phyloP scores from a whole-genome alignment of 345 rosid genomes.

The Trapa bicornis region DNA sequence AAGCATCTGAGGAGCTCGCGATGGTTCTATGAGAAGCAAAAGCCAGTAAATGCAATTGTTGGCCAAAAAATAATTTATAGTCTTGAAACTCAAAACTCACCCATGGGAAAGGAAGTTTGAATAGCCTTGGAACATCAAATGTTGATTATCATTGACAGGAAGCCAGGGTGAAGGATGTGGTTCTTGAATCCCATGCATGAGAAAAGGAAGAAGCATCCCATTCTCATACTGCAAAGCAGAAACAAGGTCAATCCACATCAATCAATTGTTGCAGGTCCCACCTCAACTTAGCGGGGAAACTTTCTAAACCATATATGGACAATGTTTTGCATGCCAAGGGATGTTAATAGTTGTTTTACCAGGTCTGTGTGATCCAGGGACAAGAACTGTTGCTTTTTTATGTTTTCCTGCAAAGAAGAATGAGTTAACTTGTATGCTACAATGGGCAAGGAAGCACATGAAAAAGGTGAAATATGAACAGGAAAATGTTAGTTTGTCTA shows the following conservation, averaged over 20 bases:
- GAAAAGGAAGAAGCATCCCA: conserved; percentile 42
- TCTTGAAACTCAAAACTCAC: conserved; percentile 19
- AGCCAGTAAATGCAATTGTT: neutral
- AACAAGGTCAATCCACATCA: neutral
- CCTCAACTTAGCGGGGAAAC: neutral
- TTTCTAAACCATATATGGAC: neutral
- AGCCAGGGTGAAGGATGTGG: conserved; percentile 54
- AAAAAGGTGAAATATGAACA: neutral
- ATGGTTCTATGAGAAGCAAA: conserved; percentile 28
- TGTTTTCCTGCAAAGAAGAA: conserved; percentile 42
- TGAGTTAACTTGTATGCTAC: neutral
- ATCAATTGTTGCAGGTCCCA: neutral
- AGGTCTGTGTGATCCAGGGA: conserved; percentile 46
- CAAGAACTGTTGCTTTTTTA: conserved; percentile 42
- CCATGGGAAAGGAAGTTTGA: conserved; percentile 40
- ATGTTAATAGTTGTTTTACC: conserved; percentile 23
- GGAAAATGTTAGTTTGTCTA: neutral
- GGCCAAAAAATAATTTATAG: neutral
- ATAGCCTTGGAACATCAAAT: conserved; percentile 39
- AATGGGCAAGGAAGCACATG: too few species aligned
- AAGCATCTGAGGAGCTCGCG: conserved; percentile 33
- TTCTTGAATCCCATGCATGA: conserved; percentile 52
- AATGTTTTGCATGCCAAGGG: conserved; percentile 2
- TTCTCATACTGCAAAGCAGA: conserved; percentile 36
- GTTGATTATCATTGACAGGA: conserved; percentile 47